A percentile compares a stretch with the other conserved stretches of the same genome.
These are phyloP conservation scores for Neurospora hispaniola DNA, from an alignment of 495 filamentous ascomycete species.

Conservation along the genomic window DNA sequence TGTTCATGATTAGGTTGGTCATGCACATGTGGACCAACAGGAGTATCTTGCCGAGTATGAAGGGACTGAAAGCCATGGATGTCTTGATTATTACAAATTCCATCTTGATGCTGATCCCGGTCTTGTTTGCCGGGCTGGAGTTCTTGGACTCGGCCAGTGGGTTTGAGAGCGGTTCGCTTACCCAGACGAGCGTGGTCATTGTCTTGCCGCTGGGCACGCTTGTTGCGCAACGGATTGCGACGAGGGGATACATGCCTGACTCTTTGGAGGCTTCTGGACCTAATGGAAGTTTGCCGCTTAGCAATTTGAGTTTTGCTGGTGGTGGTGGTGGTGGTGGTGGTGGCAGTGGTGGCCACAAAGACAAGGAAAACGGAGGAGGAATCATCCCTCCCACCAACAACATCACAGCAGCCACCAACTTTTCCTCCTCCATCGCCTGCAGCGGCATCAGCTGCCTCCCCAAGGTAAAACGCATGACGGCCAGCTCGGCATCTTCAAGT, in stretches of 20 bases:
- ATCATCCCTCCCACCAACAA: not conserved
- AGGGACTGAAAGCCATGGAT: slow-evolving; percentile 25
- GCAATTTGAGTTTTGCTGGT: not conserved
- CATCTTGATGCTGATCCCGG: slow-evolving; percentile 60
- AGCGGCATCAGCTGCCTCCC: not conserved
- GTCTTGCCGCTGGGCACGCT: slow-evolving; percentile 73
- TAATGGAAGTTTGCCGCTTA: not conserved
- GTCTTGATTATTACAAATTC: slow-evolving; percentile 29
- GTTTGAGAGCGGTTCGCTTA: slow-evolving; percentile 50
- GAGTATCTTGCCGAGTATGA: slow-evolving; percentile 18
- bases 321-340: not conserved
- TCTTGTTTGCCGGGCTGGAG: slow-evolving; percentile 59
- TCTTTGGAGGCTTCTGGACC: not conserved
- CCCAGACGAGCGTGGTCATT: slow-evolving; percentile 57
- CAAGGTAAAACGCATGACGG: not conserved
- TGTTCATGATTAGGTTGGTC: slow-evolving; percentile 65
- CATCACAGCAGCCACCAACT: not conserved
- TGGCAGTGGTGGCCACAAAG: not conserved
- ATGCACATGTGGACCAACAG: slow-evolving; percentile 28
- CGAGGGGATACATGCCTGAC: not conserved
- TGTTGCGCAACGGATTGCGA: slow-evolving; percentile 49
- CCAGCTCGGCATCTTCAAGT: not conserved
- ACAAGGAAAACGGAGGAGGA: not conserved
- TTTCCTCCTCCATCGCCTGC: not conserved
- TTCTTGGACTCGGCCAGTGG: slow-evolving; percentile 24